These are phyloP conservation scores for Fusarium scirpi DNA, from an alignment of 2,329 filamentous ascomycete genomes.

Conservation along the genomic window DNA sequence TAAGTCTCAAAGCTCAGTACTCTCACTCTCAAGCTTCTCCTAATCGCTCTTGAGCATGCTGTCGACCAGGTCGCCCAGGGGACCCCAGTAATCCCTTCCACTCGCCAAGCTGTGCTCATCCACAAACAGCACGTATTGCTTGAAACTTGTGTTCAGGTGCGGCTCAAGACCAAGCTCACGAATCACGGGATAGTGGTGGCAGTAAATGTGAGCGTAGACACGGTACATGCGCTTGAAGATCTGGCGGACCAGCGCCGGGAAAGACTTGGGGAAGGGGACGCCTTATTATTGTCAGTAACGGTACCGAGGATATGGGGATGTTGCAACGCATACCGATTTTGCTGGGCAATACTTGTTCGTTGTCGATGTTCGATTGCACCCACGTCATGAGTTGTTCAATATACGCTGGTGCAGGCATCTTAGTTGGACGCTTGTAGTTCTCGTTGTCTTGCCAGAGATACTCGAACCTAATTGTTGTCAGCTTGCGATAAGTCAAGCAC, in stretches of 20 bases:
- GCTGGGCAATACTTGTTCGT: conserved; percentile 94
- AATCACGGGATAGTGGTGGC: conserved; percentile 98
- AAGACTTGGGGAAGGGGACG: conserved; percentile 94
- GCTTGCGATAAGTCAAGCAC: background rate
- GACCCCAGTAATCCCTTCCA: conserved; percentile 97
- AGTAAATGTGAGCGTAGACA: conserved; percentile 99
- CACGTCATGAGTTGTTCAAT: conserved; percentile 98
- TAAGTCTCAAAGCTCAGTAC: conserved; percentile 16
- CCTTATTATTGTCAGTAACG: conserved; percentile 60
- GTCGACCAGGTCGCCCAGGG: conserved; percentile 93
- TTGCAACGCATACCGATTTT: conserved; percentile 75
- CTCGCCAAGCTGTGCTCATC: conserved; percentile 94
- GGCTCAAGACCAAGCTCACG: conserved; percentile 95
- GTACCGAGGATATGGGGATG: background rate
- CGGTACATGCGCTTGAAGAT: conserved; percentile 99
- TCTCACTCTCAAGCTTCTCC: conserved; percentile 43
- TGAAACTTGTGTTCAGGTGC: conserved; percentile 98
- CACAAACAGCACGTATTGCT: conserved; percentile 98
- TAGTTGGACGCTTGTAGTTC: conserved; percentile 94
- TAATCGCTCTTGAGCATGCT: conserved; percentile 96
- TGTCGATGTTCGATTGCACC: conserved; percentile 96
- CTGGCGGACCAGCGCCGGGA: conserved; percentile 88
- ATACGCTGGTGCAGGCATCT: conserved; percentile 97
- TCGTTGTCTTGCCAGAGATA: conserved; percentile 99
- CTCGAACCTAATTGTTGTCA: conserved; percentile 76